Base-by-base conservation (phyloP, 352 stramenopile species). In the Aphanomyces astaci region DNA sequence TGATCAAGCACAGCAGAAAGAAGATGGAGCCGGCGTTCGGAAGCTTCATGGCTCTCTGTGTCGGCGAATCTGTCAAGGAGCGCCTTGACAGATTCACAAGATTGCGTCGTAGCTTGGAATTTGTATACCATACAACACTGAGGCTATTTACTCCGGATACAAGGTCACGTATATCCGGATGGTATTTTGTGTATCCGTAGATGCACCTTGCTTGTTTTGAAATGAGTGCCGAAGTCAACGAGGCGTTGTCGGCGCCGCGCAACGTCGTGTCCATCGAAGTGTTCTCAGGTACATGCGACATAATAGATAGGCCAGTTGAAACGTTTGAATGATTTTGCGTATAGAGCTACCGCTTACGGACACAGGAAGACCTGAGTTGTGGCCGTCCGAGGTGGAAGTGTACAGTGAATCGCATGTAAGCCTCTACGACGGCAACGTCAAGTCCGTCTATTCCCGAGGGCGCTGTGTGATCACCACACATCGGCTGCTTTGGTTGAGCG, bases 401-500 rank as follows among this genome's bases (percentile, higher is more conserved):
- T 94, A 94, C 75, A 89, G 79, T 53, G 82, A 94, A 52, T 84
- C 90, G 66, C 75, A 90, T 59, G 91, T 94, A 66, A 84, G 79
- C 13, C 72, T 94, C 51, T 94, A 94, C 71, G 84, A 94, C 70
- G 78, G 87, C 64, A 82, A 74, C 43, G 76, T 87, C 49, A 94
- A 94, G 76, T 92, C 86, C 33, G 53, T 69, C 52, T 82, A 89
- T 70, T n/a, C 78, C 49, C 75, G 79, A 49, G 86, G 86, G 10
- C 83, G 86, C 33, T 91, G 84, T 71, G 81, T 82, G 9, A 78
- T 94, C 63, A 94, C 86, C 54, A 94, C 84, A 10, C 86, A 94
- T 69, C 84, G 86, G 3, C 74, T 94, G 25, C 89, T 94, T 66
- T 94, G 62, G 62, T 31, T 68, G 5, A 60, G n/a, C 13, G 62